Percentiles rank a stretch among this genome's conserved stretches.
These are phyloP conservation scores for Mucor plumbeus DNA, from an alignment of 371 early-diverging fungal species.

Conservation along the genomic window DNA sequence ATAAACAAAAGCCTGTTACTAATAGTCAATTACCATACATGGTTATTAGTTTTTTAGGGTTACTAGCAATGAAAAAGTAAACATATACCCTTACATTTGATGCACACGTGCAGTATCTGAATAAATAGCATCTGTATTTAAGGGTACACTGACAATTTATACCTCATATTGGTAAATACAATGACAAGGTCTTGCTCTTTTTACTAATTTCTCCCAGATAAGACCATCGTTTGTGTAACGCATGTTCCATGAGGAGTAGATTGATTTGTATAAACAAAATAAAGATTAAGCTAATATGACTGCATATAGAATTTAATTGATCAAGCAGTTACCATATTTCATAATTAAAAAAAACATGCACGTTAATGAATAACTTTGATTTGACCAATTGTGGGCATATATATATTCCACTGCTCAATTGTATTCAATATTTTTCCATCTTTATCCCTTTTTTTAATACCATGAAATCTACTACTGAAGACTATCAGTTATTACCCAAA, in stretches of 20 bases:
- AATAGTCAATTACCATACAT: not conserved
- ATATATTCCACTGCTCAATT: not conserved
- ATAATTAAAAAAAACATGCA: not conserved
- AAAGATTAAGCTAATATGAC: not conserved
- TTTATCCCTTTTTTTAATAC: not conserved
- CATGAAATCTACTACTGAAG: constrained; percentile 1
- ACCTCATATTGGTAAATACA: too few species aligned
- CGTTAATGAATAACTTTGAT: not conserved
- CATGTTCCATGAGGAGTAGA: not conserved
- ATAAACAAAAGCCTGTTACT: not conserved
- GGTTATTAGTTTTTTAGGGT: not conserved
- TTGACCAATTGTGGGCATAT: not conserved
- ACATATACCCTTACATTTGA: not conserved
- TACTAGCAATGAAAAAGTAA: not conserved
- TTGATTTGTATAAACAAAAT: constrained; percentile 6
- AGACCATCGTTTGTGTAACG: constrained; percentile 12
- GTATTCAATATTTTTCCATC: not conserved
- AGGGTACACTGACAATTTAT: too few species aligned
- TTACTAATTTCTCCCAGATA: not conserved
- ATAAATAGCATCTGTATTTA: too few species aligned
- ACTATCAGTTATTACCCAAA: constrained; percentile 17
- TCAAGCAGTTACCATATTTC: too few species aligned
- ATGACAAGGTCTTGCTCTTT: too few species aligned
- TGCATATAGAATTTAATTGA: not conserved
- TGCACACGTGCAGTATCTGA: not conserved